phyloP scores from a whole-genome alignment of 768 basidiomycete species.

The Serpula lacrymans region DNA sequence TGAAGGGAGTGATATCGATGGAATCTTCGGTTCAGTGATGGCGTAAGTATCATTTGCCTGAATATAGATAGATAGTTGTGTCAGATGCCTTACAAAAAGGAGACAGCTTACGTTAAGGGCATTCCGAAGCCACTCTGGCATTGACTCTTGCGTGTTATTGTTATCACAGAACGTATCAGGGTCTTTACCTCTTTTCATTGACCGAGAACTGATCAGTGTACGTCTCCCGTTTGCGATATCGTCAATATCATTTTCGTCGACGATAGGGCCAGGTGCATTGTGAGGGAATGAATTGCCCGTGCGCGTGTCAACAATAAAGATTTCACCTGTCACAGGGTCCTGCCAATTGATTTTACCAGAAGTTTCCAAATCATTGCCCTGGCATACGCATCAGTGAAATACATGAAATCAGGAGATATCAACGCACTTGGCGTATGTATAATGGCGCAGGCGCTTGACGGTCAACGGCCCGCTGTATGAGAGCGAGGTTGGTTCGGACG shows the following conservation, averaged over 20 bases:
- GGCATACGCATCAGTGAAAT: slow-evolving; percentile 3
- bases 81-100: slow-evolving; percentile 5
- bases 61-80: slow-evolving; percentile 5
- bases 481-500: background rate
- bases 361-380: slow-evolving; percentile 27
- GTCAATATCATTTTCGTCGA: background rate
- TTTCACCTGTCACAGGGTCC: slow-evolving; percentile 59
- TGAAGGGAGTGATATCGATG: slow-evolving; percentile 21
- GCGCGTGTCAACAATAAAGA: slow-evolving; percentile 58
- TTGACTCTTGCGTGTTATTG: slow-evolving; percentile 11
- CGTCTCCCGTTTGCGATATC: slow-evolving; percentile 10
- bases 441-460: slow-evolving; percentile 3
- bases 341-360: slow-evolving; percentile 41
- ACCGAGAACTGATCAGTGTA: slow-evolving; percentile 10
- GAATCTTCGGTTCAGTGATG: slow-evolving; percentile 45
- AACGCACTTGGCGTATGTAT: slow-evolving; percentile 19
- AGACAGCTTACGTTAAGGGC: slow-evolving; percentile 50
- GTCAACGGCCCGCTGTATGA: slow-evolving; percentile 1
- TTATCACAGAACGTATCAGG: slow-evolving; percentile 5
- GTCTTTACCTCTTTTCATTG: slow-evolving; percentile 2
- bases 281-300: slow-evolving; percentile 64
- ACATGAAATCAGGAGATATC: slow-evolving; percentile 4
- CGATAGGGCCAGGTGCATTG: slow-evolving; percentile 11
- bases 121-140: slow-evolving; percentile 63
- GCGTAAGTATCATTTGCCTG: slow-evolving; percentile 60